A percentile compares a stretch with the other conserved stretches of the same genome.
These are phyloP conservation scores for Aaosphaeria arxii DNA, from an alignment of 2,329 filamentous ascomycete genomes.

Conservation along the genomic window DNA sequence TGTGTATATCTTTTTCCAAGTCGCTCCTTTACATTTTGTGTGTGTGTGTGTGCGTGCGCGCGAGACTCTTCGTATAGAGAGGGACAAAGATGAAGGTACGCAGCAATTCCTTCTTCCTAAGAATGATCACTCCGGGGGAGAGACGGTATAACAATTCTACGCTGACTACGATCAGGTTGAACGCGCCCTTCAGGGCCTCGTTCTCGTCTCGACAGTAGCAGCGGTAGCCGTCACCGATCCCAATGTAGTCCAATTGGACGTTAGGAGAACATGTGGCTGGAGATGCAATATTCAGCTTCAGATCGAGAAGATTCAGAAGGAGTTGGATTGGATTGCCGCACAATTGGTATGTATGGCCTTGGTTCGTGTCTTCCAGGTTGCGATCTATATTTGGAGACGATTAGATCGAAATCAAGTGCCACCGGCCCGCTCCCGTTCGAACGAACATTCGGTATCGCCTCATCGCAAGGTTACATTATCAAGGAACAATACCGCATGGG, in stretches of 20 bases:
- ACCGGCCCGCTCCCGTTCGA: not conserved
- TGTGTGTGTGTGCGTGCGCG: too few species aligned
- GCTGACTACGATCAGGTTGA: not conserved
- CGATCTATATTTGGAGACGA: not conserved
- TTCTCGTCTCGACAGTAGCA: too few species aligned
- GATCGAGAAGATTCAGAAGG: not conserved
- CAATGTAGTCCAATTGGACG: not conserved
- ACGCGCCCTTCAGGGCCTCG: not conserved
- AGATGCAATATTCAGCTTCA: not conserved
- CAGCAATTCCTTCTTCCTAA: too few species aligned
- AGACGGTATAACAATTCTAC: too few species aligned
- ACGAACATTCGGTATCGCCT: not conserved
- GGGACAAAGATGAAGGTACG: too few species aligned
- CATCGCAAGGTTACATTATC: not conserved
- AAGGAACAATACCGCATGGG: not conserved
- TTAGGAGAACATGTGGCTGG: conserved; percentile 1
- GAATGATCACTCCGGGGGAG: too few species aligned
- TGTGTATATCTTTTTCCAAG: too few species aligned
- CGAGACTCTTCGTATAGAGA: too few species aligned
- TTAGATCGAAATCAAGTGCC: not conserved
- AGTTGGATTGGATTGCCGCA: not conserved
- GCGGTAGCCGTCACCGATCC: conserved; percentile 3
- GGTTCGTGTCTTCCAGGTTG: not conserved
- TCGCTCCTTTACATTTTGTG: too few species aligned
- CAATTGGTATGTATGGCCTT: not conserved